Conservation (phyloP, 768 basidiomycete genomes). For the Sarcodon aspratus region DNA sequence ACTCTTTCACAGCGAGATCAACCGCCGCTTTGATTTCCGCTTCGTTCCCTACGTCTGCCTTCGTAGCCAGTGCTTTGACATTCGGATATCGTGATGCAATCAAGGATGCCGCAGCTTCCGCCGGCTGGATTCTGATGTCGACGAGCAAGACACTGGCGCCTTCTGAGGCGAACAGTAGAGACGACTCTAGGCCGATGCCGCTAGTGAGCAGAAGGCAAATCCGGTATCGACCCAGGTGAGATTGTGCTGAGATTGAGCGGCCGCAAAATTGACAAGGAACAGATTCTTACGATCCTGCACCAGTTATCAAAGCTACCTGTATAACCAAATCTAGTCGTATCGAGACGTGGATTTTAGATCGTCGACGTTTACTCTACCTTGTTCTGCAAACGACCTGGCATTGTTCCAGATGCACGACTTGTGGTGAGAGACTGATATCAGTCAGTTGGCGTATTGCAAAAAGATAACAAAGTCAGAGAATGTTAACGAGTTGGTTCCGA, state of each 20-base stretch:
- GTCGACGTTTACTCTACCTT: background rate
- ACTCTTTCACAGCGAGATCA: constrained; percentile 66
- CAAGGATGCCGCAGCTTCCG: constrained; percentile 49
- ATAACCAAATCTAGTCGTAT: background rate
- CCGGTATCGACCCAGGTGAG: background rate
- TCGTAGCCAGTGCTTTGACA: constrained; percentile 55
- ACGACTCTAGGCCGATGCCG: constrained; percentile 92
- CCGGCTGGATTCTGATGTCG: constrained; percentile 76
- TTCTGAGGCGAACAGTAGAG: constrained; percentile 90
- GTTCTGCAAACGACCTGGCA: background rate
- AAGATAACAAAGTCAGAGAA: background rate
- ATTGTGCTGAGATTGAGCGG: constrained; percentile 32
- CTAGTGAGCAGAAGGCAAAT: constrained; percentile 27
- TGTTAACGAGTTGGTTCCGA: background rate
- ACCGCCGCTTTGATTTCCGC: constrained; percentile 75
- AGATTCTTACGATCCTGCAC: constrained; percentile 36
- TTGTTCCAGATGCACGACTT: background rate
- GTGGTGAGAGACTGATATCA: background rate
- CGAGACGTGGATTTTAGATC: background rate
- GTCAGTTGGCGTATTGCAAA: background rate
- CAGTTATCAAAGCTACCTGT: constrained; percentile 32
- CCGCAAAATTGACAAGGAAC: background rate
- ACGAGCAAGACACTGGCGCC: constrained; percentile 85
- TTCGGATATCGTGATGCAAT: constrained; percentile 60
- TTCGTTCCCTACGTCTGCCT: constrained; percentile 87